phyloP scores from a whole-genome alignment of 805 yeast species.

The Hanseniaspora jakobsenii region DNA sequence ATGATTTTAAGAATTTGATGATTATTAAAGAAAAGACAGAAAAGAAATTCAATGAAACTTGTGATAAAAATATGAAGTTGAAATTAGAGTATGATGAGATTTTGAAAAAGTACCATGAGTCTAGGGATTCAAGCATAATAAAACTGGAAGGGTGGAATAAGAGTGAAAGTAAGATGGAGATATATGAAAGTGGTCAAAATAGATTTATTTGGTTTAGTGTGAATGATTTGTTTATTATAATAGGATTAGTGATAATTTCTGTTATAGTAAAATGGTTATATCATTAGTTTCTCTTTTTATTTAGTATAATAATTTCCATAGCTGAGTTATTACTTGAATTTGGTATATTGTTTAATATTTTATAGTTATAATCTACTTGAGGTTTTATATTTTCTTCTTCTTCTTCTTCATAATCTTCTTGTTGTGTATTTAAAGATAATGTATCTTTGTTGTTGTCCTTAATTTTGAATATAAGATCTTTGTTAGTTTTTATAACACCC shows the following conservation, averaged over 20 bases:
- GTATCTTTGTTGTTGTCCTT: too few species aligned
- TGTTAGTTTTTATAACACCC: neutral
- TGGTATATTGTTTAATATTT: neutral
- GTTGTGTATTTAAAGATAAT: too few species aligned
- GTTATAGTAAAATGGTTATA: too few species aligned
- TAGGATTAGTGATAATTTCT: too few species aligned
- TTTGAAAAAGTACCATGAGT: neutral
- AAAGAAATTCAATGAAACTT: neutral
- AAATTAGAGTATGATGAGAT: neutral
- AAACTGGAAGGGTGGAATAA: conserved; percentile 8
- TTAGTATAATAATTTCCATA: conserved; percentile 6
- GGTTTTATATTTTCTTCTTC: conserved; percentile 3
- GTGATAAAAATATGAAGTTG: neutral
- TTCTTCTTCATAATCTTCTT: conserved; percentile 5
- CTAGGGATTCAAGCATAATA: neutral
- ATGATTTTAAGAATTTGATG: neutral
- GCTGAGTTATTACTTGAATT: neutral
- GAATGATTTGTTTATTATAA: too few species aligned
- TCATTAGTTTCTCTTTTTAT: conserved; percentile 5
- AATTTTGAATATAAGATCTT: neutral
- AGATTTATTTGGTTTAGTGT: neutral
- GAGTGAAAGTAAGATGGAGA: conserved; percentile 1
- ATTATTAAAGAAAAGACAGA: neutral
- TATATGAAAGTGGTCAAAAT: neutral
- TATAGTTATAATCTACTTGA: neutral